Conservation (phyloP, 345 rosid species). For the Eucalyptus fibrosa region DNA sequence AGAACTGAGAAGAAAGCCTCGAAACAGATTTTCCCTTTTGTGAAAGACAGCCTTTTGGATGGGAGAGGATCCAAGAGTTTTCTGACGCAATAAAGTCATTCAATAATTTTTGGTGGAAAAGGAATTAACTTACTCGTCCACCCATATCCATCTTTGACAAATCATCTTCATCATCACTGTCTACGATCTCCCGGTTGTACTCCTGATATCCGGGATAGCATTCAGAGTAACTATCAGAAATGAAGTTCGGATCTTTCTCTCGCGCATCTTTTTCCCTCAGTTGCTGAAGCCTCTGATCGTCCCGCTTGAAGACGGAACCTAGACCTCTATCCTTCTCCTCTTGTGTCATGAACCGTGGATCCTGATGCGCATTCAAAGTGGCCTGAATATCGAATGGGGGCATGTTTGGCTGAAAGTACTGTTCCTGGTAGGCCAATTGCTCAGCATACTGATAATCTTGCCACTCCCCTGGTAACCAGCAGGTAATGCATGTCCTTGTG, state of each 20-base stretch:
- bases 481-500: conserved; percentile 66
- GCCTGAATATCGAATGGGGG: conserved; percentile 51
- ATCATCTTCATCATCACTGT: conserved; percentile 93
- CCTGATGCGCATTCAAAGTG: conserved; percentile 25
- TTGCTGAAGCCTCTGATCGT: conserved; percentile 93
- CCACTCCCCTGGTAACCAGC: conserved; percentile 78
- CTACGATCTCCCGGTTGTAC: conserved; percentile 83
- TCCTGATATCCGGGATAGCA: conserved; percentile 99
- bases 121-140: conserved; percentile 56
- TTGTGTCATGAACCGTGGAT: conserved; percentile 90
- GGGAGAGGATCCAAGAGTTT: background rate
- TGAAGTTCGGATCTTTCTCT: conserved; percentile 88
- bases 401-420: conserved; percentile 64
- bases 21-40: background rate
- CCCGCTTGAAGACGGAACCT: conserved; percentile 97
- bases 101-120: background rate
- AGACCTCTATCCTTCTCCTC: conserved; percentile 98
- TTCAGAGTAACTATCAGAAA: conserved; percentile 96
- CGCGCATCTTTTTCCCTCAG: conserved; percentile 82
- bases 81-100: background rate
- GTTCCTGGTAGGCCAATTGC: conserved; percentile 75
- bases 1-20: background rate
- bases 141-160: conserved; percentile 99
- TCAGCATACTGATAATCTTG: conserved; percentile 85
- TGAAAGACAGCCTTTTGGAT: background rate